Conservation (phyloP, 2,329 filamentous ascomycete genomes). For the Penicillium hesseltinei region DNA sequence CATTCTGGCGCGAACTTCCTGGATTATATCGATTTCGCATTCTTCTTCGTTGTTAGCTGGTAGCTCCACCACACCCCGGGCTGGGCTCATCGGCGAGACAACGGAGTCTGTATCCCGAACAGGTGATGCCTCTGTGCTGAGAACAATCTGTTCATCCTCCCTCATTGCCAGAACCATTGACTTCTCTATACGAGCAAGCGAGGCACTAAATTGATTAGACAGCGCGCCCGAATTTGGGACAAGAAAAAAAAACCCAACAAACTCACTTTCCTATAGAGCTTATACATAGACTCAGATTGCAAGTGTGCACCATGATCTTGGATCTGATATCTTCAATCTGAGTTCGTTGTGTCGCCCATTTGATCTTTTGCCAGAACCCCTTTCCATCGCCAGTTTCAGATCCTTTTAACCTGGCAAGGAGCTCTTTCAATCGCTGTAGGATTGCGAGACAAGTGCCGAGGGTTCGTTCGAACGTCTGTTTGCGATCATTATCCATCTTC, state of each 20-base stretch:
- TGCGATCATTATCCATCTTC: constrained; percentile 23
- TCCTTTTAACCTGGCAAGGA: constrained; percentile 23
- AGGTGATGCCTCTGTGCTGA: background rate
- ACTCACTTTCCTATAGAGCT: constrained; percentile 30
- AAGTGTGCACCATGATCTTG: constrained; percentile 31
- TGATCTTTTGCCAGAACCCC: constrained; percentile 29
- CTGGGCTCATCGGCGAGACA: constrained; percentile 7
- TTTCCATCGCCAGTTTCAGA: constrained; percentile 24
- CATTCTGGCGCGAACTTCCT: background rate
- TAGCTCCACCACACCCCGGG: background rate
- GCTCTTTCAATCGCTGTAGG: constrained; percentile 23
- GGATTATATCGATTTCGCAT: background rate
- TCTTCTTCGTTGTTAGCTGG: constrained; percentile 3
- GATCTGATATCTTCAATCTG: constrained; percentile 30
- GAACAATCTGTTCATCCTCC: constrained; percentile 17
- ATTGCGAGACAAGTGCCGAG: constrained; percentile 24
- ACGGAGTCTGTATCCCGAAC: constrained; percentile 6
- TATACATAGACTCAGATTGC: constrained; percentile 31
- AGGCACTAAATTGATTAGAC: constrained; percentile 19
- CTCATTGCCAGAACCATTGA: constrained; percentile 23
- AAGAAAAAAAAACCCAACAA: too few relatives aligned
- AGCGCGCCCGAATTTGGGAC: too few relatives aligned
- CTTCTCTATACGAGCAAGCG: constrained; percentile 24
- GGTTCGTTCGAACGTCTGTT: constrained; percentile 24
- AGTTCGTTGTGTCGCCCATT: constrained; percentile 28